phyloP scores from a whole-genome alignment of 768 basidiomycete genomes.

The Pulveroboletus frians region DNA sequence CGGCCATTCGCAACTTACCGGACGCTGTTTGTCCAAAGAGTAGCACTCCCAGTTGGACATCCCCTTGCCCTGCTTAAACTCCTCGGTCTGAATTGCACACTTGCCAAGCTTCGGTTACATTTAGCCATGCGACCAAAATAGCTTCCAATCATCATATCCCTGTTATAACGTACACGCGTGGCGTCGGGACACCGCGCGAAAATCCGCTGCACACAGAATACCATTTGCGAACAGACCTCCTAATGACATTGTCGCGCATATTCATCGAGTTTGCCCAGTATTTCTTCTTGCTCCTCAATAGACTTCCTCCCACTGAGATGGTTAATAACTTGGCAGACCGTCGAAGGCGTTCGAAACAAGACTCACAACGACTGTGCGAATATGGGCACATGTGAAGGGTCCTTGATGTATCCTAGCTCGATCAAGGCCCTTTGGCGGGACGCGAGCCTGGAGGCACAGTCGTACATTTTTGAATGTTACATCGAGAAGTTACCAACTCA shows the following conservation, averaged over 20 bases:
- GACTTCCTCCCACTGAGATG: conserved; percentile 36
- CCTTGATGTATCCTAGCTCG: conserved; percentile 54
- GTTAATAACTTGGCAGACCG: conserved; percentile 1
- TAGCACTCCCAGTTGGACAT: too few relatives aligned
- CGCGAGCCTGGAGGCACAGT: conserved; percentile 37
- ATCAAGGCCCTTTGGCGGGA: conserved; percentile 58
- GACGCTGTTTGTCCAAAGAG: too few relatives aligned
- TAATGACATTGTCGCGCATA: conserved; percentile 17
- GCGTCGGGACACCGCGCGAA: too few relatives aligned
- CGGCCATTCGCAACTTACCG: too few relatives aligned
- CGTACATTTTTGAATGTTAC: neutral
- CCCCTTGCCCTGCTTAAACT: too few relatives aligned
- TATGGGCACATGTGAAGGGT: conserved; percentile 43
- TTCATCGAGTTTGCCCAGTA: conserved; percentile 40
- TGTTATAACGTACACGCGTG: neutral
- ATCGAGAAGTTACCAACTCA: conserved; percentile 25
- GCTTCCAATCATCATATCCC: too few relatives aligned
- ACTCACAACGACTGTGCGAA: conserved; percentile 70
- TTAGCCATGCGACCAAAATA: too few relatives aligned
- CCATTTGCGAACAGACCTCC: neutral
- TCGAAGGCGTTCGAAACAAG: neutral
- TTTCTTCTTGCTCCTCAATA: conserved; percentile 37
- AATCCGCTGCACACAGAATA: too few relatives aligned
- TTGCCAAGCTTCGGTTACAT: too few relatives aligned
- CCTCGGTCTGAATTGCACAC: too few relatives aligned